Conservation (phyloP, 306 rosid genomes). For the Dalbergia cultrata region DNA sequence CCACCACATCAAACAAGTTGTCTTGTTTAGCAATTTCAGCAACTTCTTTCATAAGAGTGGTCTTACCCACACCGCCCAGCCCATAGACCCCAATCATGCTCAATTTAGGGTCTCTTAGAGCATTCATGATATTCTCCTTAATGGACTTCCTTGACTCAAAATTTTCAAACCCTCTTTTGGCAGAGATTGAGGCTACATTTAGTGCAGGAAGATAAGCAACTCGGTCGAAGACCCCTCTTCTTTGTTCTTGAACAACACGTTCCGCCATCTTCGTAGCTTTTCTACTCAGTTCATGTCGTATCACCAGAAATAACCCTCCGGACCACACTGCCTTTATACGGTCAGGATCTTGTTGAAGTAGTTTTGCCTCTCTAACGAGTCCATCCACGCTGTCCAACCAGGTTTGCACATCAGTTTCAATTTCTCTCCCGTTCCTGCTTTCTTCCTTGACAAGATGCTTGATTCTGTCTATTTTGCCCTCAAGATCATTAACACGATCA, state of each 20-base stretch:
- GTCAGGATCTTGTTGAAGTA: background rate
- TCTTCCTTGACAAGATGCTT: background rate
- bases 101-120: background rate
- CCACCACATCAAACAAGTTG: constrained; percentile 26
- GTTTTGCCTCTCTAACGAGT: background rate
- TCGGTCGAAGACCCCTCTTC: background rate
- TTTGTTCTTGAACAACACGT: background rate
- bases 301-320: no score
- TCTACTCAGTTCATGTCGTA: constrained; percentile 12
- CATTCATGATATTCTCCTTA: background rate
- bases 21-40: background rate
- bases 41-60: background rate
- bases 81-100: constrained; percentile 32
- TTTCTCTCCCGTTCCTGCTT: background rate
- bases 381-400: background rate
- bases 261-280: constrained; percentile 15
- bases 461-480: background rate
- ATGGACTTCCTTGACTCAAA: constrained; percentile 3
- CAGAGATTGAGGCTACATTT: no score
- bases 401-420: background rate
- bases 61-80: constrained; percentile 25
- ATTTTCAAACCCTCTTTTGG: background rate
- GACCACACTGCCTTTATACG: no score
- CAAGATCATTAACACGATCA: background rate
- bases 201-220: background rate